phyloP scores from a whole-genome alignment of 176 grass and related monocot genomes.

The Carex scoparia region DNA sequence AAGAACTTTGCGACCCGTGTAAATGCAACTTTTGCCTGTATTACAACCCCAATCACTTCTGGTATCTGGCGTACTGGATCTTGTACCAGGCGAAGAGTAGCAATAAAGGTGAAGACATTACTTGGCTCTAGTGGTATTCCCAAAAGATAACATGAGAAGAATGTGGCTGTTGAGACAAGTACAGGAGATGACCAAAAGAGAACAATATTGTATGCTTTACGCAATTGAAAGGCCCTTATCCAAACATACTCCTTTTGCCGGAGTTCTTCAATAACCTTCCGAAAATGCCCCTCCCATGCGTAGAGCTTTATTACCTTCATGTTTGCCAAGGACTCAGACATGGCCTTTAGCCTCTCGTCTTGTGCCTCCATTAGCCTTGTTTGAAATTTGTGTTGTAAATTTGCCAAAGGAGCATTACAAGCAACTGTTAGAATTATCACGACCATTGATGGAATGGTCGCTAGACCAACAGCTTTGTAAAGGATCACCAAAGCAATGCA shows the following conservation, averaged over 20 bases:
- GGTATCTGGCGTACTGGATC: conserved; percentile 76
- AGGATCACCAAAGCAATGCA: conserved; percentile 69
- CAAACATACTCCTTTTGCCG: conserved; percentile 73
- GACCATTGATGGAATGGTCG: conserved; percentile 51
- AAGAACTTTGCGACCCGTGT: conserved; percentile 61
- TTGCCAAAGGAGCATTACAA: conserved; percentile 82
- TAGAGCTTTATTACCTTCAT: conserved; percentile 90
- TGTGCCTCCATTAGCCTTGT: conserved; percentile 78
- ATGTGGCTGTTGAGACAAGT: conserved; percentile 76
- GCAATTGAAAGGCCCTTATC: conserved; percentile 70
- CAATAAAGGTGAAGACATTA: conserved; percentile 82
- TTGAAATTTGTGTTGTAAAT: conserved; percentile 85
- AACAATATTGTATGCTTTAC: conserved; percentile 76
- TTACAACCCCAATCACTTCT: conserved; percentile 66
- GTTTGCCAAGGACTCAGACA: conserved; percentile 71
- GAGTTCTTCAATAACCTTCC: conserved; percentile 62
- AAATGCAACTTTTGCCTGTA: conserved; percentile 93
- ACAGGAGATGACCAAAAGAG: conserved; percentile 89
- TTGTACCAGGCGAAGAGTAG: conserved; percentile 77
- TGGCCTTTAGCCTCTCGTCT: conserved; percentile 74
- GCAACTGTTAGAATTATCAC: conserved; percentile 70
- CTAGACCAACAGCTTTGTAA: conserved; percentile 64
- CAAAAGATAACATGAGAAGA: conserved; percentile 72
- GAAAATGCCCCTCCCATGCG: conserved; percentile 91
- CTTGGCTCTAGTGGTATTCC: conserved; percentile 64